Percentiles rank a stretch among this genome's conserved stretches.
Conservation (phyloP, 345 rosid species). For the Nephelium lappaceum region DNA sequence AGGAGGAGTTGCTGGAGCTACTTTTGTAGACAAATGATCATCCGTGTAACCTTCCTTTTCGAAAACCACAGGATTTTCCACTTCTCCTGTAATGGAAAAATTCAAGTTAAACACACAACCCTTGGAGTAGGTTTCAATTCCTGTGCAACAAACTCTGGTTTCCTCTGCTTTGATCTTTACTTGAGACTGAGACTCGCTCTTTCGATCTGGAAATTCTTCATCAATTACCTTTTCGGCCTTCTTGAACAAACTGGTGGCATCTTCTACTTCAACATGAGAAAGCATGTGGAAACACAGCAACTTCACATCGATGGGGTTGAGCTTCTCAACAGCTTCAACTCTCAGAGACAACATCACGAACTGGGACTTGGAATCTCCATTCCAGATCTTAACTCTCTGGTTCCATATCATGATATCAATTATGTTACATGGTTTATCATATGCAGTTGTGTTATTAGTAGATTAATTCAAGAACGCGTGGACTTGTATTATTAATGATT, state of each 20-base stretch:
- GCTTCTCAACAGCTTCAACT: constrained; percentile 69
- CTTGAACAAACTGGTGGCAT: background rate
- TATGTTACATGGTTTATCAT: background rate
- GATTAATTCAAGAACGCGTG: background rate
- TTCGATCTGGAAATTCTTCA: background rate
- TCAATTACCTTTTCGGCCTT: background rate
- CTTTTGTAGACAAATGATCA: constrained; percentile 16
- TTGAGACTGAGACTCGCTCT: background rate
- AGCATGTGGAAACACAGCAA: constrained; percentile 53
- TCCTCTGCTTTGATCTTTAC: constrained; percentile 14
- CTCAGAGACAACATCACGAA: constrained; percentile 36
- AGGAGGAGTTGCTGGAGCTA: background rate
- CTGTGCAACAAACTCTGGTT: background rate
- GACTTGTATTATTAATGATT: background rate
- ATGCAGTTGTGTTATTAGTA: too few species aligned
- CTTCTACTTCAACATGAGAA: constrained; percentile 39
- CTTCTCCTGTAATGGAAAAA: background rate
- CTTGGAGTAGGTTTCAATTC: constrained; percentile 3
- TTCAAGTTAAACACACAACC: background rate
- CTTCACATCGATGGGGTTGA: constrained; percentile 71
- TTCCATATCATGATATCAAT: background rate
- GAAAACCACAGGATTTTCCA: too few species aligned
- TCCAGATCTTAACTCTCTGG: background rate
- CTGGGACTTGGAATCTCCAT: background rate
- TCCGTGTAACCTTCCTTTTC: too few species aligned